Conservation (phyloP, 225 moss, liverwort and hornwort species). For the Straminergon stramineum region DNA sequence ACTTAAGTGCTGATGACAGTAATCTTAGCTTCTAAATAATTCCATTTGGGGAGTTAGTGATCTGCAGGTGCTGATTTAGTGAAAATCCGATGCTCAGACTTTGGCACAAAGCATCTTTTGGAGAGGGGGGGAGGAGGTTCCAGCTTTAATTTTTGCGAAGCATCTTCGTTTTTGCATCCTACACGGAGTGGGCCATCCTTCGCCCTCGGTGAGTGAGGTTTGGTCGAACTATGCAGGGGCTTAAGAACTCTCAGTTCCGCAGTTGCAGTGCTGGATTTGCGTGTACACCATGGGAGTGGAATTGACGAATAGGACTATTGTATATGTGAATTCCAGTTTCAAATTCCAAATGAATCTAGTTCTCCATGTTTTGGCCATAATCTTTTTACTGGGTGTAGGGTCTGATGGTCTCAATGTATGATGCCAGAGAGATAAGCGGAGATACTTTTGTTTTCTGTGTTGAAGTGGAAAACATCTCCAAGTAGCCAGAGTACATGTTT, state of each 20-base stretch:
- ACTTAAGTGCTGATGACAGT: not conserved
- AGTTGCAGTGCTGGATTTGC: not conserved
- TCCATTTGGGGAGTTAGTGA: not conserved
- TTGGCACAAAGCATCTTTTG: not conserved
- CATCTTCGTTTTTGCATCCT: not conserved
- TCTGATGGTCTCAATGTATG: constrained; percentile 3
- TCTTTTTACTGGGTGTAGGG: constrained; percentile 12
- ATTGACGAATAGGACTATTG: too few species aligned
- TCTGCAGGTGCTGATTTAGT: not conserved
- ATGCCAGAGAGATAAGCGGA: not conserved
- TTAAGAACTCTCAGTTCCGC: not conserved
- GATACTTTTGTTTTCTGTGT: constrained; percentile 8
- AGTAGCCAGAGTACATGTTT: not conserved
- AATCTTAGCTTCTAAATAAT: not conserved
- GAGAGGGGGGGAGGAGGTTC: accelerated
- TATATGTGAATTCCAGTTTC: not conserved
- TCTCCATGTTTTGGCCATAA: constrained; percentile 37
- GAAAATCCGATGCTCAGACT: not conserved
- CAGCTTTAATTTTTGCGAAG: not conserved
- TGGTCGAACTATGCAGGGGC: not conserved
- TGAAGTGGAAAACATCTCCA: constrained; percentile 23
- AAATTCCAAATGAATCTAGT: constrained; percentile 1
- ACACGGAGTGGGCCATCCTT: not conserved
- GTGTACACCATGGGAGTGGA: not conserved
- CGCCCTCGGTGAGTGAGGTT: not conserved